These are phyloP conservation scores for Medicago arabica DNA, from an alignment of 306 rosid genomes.

Conservation along the genomic window DNA sequence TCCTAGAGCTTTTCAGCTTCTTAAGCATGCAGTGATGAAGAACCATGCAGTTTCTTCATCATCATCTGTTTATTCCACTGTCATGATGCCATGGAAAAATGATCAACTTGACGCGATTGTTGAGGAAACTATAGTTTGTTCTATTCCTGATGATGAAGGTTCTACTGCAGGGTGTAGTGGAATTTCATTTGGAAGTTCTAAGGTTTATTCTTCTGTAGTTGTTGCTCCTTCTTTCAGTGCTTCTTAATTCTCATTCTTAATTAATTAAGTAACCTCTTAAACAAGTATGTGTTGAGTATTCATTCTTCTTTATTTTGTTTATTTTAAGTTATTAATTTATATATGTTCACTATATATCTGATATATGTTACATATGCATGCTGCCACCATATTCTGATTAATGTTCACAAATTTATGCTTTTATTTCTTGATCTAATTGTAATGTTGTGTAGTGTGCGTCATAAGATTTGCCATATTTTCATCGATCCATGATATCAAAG, in stretches of 20 bases:
- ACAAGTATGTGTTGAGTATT: constrained; percentile 30
- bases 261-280: constrained; percentile 16
- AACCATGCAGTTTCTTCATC: constrained; percentile 58
- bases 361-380: constrained; percentile 43
- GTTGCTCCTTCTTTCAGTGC: constrained; percentile 92
- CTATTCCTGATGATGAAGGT: constrained; percentile 43
- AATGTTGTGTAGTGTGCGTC: background rate
- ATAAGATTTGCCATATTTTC: too few species aligned
- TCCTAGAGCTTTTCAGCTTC: constrained; percentile 70
- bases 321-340: constrained; percentile 10
- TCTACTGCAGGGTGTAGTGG: constrained; percentile 34
- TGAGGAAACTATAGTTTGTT: constrained; percentile 77
- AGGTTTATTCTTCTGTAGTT: constrained; percentile 90
- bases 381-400: background rate
- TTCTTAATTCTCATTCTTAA: constrained; percentile 34
- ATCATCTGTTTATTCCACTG: constrained; percentile 40
- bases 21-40: constrained; percentile 75
- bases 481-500: background rate
- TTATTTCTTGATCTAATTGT: constrained; percentile 19
- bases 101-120: constrained; percentile 53
- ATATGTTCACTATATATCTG: background rate
- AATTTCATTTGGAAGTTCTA: constrained; percentile 68
- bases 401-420: background rate
- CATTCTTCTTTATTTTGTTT: constrained; percentile 7
- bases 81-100: constrained; percentile 38